Percentiles rank a stretch among this genome's conserved stretches.
Evolutionary conservation across 768 basidiomycete genomes (phyloP).

Genomic region (Sarcodon aspratus): DNA sequence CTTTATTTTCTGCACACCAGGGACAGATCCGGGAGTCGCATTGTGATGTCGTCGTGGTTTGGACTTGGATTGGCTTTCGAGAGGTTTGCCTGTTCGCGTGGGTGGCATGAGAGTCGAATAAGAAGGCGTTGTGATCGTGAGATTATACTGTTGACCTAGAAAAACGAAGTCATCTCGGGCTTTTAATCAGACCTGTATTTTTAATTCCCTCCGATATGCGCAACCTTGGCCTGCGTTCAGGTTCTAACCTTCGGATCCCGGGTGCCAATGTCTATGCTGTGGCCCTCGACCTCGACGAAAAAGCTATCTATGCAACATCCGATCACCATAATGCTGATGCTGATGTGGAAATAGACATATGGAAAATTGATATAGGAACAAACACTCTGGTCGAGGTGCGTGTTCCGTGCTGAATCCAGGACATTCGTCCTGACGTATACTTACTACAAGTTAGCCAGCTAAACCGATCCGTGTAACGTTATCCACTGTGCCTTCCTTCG

Average conservation of each 20-base stretch:
- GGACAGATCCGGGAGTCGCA: constrained; percentile 18
- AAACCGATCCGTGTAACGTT: not conserved
- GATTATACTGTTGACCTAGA: not conserved
- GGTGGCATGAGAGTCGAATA: not conserved
- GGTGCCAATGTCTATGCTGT: constrained; percentile 31
- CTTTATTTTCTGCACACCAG: constrained; percentile 83
- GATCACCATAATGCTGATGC: constrained; percentile 35
- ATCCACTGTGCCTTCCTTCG: not conserved
- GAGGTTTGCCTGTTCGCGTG: not conserved
- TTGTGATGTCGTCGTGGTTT: constrained; percentile 9
- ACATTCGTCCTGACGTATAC: no score
- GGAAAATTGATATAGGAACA: constrained; percentile 22
- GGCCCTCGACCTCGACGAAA: constrained; percentile 55
- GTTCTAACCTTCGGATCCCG: constrained; percentile 3
- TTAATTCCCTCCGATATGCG: constrained; percentile 3
- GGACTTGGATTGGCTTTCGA: constrained; percentile 15
- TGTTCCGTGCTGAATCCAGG: not conserved
- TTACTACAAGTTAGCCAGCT: not conserved
- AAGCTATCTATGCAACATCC: constrained; percentile 44
- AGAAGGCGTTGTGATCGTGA: not conserved
- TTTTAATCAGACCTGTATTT: not conserved
- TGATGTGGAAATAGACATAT: constrained; percentile 47
- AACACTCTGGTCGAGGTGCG: constrained; percentile 4
- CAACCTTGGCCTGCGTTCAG: constrained; percentile 3
- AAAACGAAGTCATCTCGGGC: not conserved